phyloP scores from a whole-genome alignment of 176 grass and related monocot species.

The Areca catechu region DNA sequence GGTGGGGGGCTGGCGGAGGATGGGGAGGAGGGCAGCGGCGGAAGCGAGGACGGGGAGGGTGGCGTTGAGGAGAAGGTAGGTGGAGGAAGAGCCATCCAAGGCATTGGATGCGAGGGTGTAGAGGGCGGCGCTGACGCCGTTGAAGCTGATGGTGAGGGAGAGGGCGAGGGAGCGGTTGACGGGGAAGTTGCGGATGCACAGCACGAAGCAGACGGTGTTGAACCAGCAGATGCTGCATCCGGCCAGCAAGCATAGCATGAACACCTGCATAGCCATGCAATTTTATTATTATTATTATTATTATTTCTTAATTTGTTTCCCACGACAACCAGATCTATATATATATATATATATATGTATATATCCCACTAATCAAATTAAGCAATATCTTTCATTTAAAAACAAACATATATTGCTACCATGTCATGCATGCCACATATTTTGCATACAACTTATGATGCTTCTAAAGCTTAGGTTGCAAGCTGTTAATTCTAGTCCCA shows the following conservation, averaged over 20 bases:
- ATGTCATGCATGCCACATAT: no score
- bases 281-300: no score
- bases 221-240: constrained; percentile 97
- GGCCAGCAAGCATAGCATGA: constrained; percentile 62
- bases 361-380: not conserved
- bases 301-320: not conserved
- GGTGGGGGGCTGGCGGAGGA: constrained; percentile 41
- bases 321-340: not conserved
- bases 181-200: constrained; percentile 74
- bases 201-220: constrained; percentile 95
- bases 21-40: constrained; percentile 38
- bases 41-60: constrained; percentile 42
- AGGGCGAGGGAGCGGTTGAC: constrained; percentile 60
- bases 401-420: no score
- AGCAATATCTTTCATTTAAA: no score
- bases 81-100: constrained; percentile 29
- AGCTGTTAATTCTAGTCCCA: no score
- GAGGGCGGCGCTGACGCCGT: constrained; percentile 66
- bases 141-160: constrained; percentile 91
- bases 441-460: no score
- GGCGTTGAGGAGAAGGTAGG: constrained; percentile 85
- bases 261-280: constrained; percentile 39
- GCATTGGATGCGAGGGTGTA: constrained; percentile 59
- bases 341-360: no score
- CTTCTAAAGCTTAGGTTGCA: no score